These are phyloP conservation scores for Plasmopara halstedii DNA, from an alignment of 352 stramenopile species.

Conservation along the genomic window DNA sequence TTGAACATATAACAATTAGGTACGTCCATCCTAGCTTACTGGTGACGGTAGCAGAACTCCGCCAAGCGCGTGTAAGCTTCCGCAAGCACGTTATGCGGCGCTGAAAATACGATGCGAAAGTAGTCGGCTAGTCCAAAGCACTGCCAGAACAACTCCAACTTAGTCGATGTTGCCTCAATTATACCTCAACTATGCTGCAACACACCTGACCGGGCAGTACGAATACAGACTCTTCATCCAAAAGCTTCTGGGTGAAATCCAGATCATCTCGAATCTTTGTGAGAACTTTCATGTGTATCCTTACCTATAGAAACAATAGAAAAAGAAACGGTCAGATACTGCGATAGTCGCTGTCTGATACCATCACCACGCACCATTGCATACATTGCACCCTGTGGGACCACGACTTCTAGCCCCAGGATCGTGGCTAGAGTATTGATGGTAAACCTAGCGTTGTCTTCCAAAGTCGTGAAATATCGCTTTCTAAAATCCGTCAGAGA, in stretches of 20 bases:
- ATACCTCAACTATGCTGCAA: not conserved
- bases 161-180: not conserved
- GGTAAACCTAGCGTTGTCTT: conserved; percentile 85
- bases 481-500: conserved; percentile 77
- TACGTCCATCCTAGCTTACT: no score
- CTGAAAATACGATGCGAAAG: conserved; percentile 70
- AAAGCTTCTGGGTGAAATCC: conserved; percentile 89
- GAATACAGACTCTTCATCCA: conserved; percentile 94
- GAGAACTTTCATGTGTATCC: conserved; percentile 63
- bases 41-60: conserved; percentile 50
- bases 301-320: conserved; percentile 12
- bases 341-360: no score
- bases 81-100: conserved; percentile 50
- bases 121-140: conserved; percentile 66
- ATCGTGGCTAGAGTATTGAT: conserved; percentile 65
- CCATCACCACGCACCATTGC: conserved; percentile 64
- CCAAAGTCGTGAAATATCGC: conserved; percentile 72
- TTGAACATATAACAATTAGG: no score
- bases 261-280: conserved; percentile 87
- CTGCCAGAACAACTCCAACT: conserved; percentile 5
- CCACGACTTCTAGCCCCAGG: conserved; percentile 78
- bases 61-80: conserved; percentile 60
- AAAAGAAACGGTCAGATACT: not conserved
- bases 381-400: conserved; percentile 94
- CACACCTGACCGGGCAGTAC: conserved; percentile 86